Percentiles rank a stretch among this genome's conserved stretches.
These are phyloP conservation scores for Zelonia costaricensis DNA, from an alignment of 208 protist genomes.

Conservation along the genomic window DNA sequence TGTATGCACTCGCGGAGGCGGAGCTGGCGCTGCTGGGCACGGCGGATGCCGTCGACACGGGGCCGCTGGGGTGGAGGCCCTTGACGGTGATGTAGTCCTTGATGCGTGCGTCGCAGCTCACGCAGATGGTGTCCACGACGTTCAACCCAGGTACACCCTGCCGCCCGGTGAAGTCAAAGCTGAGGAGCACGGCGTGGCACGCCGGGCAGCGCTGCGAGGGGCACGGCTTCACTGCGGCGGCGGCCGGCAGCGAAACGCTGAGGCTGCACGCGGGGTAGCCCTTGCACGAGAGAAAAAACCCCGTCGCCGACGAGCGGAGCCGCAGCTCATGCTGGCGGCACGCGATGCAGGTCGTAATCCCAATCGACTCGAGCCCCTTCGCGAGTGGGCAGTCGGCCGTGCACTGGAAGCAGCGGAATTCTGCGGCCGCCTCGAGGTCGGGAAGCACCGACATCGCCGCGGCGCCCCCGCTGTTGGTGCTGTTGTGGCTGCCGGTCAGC, in stretches of 20 bases:
- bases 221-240: conserved; percentile 42
- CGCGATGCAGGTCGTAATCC: conserved; percentile 62
- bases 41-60: conserved; percentile 4
- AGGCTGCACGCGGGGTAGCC: conserved; percentile 73
- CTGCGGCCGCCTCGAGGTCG: conserved; percentile 42
- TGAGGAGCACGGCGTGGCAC: conserved; percentile 66
- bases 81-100: conserved; percentile 80
- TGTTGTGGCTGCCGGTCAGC: no score
- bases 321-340: conserved; percentile 74
- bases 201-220: conserved; percentile 48
- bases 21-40: not conserved
- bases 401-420: conserved; percentile 91
- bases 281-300: conserved; percentile 62
- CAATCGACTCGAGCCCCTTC: conserved; percentile 55
- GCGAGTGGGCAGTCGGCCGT: conserved; percentile 74
- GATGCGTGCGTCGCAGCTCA: conserved; percentile 77
- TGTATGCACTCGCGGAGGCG: conserved; percentile 29
- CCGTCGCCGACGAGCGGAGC: conserved; percentile 39
- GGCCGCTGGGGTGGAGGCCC: conserved; percentile 14
- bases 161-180: conserved; percentile 77
- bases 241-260: conserved; percentile 63
- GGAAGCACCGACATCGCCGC: conserved; percentile 1
- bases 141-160: conserved; percentile 70
- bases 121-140: conserved; percentile 64
- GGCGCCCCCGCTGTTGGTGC: not conserved